These are phyloP conservation scores for Aspergillus versicolor DNA, from an alignment of 2,329 filamentous ascomycete genomes.

Conservation along the genomic window DNA sequence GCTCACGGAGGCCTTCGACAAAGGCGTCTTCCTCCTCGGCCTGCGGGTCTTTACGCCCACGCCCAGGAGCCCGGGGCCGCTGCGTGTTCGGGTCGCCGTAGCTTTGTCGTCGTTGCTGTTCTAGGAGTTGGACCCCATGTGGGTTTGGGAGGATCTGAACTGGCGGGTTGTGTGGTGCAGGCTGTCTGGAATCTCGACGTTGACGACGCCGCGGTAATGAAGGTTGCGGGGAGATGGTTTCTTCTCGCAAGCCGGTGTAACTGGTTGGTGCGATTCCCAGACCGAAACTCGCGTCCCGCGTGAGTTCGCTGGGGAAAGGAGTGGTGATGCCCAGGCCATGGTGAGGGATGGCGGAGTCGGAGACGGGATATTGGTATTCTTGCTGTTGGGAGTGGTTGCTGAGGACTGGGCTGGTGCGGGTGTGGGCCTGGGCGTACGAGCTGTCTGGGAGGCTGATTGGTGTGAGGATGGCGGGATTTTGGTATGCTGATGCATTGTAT, in stretches of 20 bases:
- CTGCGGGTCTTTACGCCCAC: conserved; percentile 37
- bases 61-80: conserved; percentile 31
- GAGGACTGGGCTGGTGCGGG: conserved; percentile 35
- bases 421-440: conserved; percentile 28
- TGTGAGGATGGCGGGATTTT: conserved; percentile 32
- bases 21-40: conserved; percentile 41
- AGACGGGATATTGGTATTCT: conserved; percentile 36
- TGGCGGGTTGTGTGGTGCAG: conserved; percentile 27
- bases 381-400: conserved; percentile 40
- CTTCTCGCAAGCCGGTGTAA: conserved; percentile 21
- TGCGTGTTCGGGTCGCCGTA: conserved; percentile 26
- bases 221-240: conserved; percentile 24
- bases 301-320: conserved; percentile 31
- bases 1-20: conserved; percentile 37
- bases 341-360: conserved; percentile 24
- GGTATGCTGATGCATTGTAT: conserved; percentile 33
- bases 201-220: conserved; percentile 27
- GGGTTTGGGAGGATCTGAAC: conserved; percentile 41
- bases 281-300: conserved; percentile 26
- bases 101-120: conserved; percentile 34
- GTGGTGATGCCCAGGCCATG: conserved; percentile 41
- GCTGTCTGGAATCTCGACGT: conserved; percentile 15
- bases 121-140: conserved; percentile 38
- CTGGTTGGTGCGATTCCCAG: conserved; percentile 26
- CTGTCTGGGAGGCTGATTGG: conserved; percentile 41